Conservation (phyloP, 2,329 filamentous ascomycete genomes). For the Dactylellina drechsleri region DNA sequence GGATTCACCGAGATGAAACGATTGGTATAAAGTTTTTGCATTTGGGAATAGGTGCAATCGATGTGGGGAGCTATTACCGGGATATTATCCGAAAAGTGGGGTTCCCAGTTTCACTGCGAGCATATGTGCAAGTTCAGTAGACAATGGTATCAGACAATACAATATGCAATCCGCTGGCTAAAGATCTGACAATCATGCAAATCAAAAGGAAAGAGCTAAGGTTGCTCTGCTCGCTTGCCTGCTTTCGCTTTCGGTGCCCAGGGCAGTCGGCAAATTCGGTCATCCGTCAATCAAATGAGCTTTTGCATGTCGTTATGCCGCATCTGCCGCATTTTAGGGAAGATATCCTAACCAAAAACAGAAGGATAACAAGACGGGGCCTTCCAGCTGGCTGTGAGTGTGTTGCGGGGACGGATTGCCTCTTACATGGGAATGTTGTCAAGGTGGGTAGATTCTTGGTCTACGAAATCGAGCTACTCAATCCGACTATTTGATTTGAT, state of each 20-base stretch:
- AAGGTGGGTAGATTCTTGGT: too few species aligned
- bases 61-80: not conserved
- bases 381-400: too few species aligned
- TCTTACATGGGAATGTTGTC: too few species aligned
- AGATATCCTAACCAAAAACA: not conserved
- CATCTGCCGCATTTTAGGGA: conserved; percentile 2
- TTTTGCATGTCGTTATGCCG: conserved; percentile 7
- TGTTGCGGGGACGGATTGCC: too few species aligned
- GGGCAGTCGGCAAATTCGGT: conserved; percentile 16
- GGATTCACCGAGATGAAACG: too few species aligned
- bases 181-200: not conserved
- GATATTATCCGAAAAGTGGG: conserved; percentile 54
- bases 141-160: too few species aligned
- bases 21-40: too few species aligned
- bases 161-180: not conserved
- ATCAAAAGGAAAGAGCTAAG: not conserved
- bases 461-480: too few species aligned
- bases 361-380: not conserved
- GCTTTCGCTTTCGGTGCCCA: not conserved
- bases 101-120: not conserved
- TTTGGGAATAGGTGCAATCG: too few species aligned
- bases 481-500: too few species aligned
- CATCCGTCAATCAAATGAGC: not conserved
- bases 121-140: too few species aligned
- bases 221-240: too few species aligned